Percentiles rank a stretch among this genome's conserved stretches.
Evolutionary conservation across 2,329 filamentous ascomycete species (phyloP).

Genomic region (Colletotrichum neosansevieriae): DNA sequence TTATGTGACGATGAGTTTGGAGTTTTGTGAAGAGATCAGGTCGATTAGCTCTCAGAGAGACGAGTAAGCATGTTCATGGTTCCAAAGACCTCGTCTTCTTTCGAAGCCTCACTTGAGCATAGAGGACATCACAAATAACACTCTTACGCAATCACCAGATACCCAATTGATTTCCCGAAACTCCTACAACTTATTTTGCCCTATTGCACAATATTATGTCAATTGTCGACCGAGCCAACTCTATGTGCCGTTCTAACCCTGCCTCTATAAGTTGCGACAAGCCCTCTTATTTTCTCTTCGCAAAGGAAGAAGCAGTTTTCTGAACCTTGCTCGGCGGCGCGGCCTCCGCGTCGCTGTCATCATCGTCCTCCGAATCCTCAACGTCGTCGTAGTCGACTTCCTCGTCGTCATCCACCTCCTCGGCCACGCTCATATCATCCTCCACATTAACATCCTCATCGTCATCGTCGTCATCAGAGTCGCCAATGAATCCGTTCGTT

Average conservation of each 20-base stretch:
- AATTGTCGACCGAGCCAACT: constrained; percentile 40
- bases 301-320: constrained; percentile 52
- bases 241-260: constrained; percentile 37
- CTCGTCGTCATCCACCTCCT: constrained; percentile 67
- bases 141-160: background rate
- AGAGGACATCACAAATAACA: background rate
- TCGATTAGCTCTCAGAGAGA: too few species aligned
- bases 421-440: constrained; percentile 59
- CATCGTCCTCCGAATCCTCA: constrained; percentile 68
- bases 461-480: constrained; percentile 68
- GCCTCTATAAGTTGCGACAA: constrained; percentile 8
- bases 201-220: constrained; percentile 39
- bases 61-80: background rate
- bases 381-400: constrained; percentile 71
- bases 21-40: background rate
- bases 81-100: too few species aligned
- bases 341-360: constrained; percentile 63
- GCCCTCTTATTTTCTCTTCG: constrained; percentile 51
- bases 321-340: constrained; percentile 61
- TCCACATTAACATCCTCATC: constrained; percentile 56
- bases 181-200: constrained; percentile 34
- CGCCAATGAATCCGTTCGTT: constrained; percentile 67
- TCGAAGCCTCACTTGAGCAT: background rate
- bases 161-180: constrained; percentile 33
- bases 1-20: background rate